Percentiles rank a stretch among this genome's conserved stretches.
phyloP scores from a whole-genome alignment of 768 basidiomycete genomes.

The Boletus rufocinnamomeus region DNA sequence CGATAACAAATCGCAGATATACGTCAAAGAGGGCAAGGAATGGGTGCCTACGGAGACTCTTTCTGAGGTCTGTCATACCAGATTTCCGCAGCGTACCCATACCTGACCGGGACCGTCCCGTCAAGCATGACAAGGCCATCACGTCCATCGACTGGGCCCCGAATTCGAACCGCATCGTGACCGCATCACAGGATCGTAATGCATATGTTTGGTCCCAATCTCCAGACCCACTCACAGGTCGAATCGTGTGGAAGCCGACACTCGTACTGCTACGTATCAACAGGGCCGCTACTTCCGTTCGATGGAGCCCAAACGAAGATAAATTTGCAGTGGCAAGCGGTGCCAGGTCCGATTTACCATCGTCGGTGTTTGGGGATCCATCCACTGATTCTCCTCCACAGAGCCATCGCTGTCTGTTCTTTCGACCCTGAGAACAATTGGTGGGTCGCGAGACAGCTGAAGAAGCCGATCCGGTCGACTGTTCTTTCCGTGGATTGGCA shows the following conservation, averaged over 20 bases:
- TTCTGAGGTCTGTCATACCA: slow-evolving; percentile 61
- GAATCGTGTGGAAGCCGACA: slow-evolving; percentile 87
- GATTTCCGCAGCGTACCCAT: background rate
- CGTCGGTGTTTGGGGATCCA: background rate
- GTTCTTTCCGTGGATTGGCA: slow-evolving; percentile 97
- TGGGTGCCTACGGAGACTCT: slow-evolving; percentile 78
- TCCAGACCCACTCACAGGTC: slow-evolving; percentile 70
- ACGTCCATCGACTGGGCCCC: slow-evolving; percentile 99
- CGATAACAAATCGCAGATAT: slow-evolving; percentile 85
- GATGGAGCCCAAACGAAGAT: slow-evolving; percentile 97
- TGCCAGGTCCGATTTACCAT: slow-evolving; percentile 59
- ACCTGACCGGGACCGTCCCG: background rate
- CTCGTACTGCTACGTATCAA: slow-evolving; percentile 95
- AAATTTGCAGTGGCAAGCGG: slow-evolving; percentile 99
- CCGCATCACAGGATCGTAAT: slow-evolving; percentile 98
- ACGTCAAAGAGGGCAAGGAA: slow-evolving; percentile 60
- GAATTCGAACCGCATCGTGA: slow-evolving; percentile 94
- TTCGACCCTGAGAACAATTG: slow-evolving; percentile 98
- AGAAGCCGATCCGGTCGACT: slow-evolving; percentile 96
- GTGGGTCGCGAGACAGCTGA: slow-evolving; percentile 97
- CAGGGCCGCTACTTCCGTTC: slow-evolving; percentile 90
- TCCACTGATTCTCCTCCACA: slow-evolving; percentile 30
- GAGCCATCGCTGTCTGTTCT: slow-evolving; percentile 94
- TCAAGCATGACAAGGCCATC: slow-evolving; percentile 94
- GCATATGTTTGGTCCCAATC: slow-evolving; percentile 97